Conservation (phyloP, 1,139 yeast species). For the Taiozyma sp. region DNA sequence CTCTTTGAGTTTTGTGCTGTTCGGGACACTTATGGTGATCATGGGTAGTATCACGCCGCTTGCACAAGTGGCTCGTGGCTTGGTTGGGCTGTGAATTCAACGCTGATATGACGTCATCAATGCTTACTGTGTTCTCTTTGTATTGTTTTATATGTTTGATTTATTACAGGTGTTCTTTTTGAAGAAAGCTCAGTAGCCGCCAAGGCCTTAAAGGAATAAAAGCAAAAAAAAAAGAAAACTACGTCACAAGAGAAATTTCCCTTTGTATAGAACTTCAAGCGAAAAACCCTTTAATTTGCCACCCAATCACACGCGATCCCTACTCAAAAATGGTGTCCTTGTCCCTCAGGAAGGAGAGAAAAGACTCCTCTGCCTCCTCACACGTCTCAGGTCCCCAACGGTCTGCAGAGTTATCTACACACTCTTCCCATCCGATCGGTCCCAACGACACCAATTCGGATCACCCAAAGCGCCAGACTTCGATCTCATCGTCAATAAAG, state of each 20-base stretch:
- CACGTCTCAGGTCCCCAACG: neutral
- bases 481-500: constrained; percentile 8
- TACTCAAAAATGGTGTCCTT: neutral
- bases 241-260: neutral
- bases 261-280: neutral
- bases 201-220: neutral
- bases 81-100: constrained; percentile 24
- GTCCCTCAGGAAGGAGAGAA: neutral
- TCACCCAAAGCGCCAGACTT: constrained; percentile 1
- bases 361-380: neutral
- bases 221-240: neutral
- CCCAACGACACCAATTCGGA: neutral
- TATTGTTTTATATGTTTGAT: neutral
- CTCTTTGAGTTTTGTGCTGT: constrained; percentile 63
- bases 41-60: constrained; percentile 55
- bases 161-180: no score
- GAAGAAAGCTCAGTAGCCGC: neutral
- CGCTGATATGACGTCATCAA: neutral
- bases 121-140: neutral
- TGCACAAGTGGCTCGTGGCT: constrained; percentile 31
- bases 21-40: constrained; percentile 70
- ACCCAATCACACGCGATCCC: neutral
- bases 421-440: neutral
- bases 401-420: neutral
- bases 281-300: neutral